Percentiles rank a stretch among this genome's conserved stretches.
Evolutionary conservation across 106 monocot species (phyloP).

Genomic region (Cymbidium sinense): DNA sequence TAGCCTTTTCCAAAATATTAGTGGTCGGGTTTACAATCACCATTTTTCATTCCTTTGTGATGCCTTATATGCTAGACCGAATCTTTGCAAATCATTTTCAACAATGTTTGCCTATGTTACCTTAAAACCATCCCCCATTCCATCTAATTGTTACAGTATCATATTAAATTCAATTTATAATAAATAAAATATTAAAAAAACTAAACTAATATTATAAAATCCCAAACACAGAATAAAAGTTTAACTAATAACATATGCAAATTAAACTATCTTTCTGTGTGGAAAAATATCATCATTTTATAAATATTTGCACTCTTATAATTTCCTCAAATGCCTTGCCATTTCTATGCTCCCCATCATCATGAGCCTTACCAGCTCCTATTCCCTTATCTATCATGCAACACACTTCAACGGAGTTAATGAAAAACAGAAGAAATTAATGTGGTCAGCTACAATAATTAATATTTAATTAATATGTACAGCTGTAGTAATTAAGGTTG

Average conservation of each 20-base stretch:
- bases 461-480: too few relatives aligned
- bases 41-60: not conserved
- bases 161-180: conserved; percentile 1
- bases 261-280: not conserved
- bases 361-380: not conserved
- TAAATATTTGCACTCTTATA: not conserved
- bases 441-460: too few relatives aligned
- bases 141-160: not conserved
- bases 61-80: not conserved
- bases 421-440: too few relatives aligned
- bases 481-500: too few relatives aligned
- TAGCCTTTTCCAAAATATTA: too few relatives aligned
- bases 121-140: not conserved
- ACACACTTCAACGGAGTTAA: not conserved
- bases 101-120: not conserved
- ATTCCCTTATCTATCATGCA: not conserved
- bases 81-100: not conserved
- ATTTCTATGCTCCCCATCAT: not conserved
- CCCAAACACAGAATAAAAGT: not conserved
- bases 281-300: not conserved
- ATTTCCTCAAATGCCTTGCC: not conserved
- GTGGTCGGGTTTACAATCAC: not conserved
- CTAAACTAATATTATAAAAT: not conserved
- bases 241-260: not conserved
- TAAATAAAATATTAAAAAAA: not conserved